Conservation (phyloP, 73 alveolate genomes). For the Urostyla sp. region DNA sequence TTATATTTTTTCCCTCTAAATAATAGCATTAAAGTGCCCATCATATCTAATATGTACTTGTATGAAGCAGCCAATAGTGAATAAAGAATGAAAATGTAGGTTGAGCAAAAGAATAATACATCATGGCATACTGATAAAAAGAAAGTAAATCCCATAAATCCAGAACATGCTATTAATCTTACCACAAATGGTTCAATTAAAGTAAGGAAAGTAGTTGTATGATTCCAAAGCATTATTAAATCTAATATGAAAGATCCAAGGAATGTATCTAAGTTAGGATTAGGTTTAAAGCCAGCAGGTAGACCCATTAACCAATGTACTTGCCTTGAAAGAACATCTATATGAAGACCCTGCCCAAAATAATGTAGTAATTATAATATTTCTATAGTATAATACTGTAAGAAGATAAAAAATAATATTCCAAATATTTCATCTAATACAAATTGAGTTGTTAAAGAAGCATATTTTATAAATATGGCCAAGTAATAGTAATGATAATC, state of each 20-base stretch:
- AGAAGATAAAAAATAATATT: constrained; percentile 46
- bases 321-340: constrained; percentile 79
- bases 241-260: constrained; percentile 73
- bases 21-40: constrained; percentile 47
- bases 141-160: constrained; percentile 74
- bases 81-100: constrained; percentile 67
- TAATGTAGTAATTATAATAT: constrained; percentile 69
- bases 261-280: constrained; percentile 74
- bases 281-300: constrained; percentile 90
- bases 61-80: constrained; percentile 41
- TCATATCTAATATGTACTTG: constrained; percentile 42
- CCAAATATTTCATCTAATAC: constrained; percentile 75
- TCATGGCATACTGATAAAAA: constrained; percentile 73
- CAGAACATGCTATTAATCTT: constrained; percentile 63
- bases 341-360: constrained; percentile 75
- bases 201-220: constrained; percentile 70
- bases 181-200: constrained; percentile 65
- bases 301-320: constrained; percentile 84
- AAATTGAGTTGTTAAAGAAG: constrained; percentile 25
- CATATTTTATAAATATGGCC: constrained; percentile 25
- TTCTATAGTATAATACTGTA: constrained; percentile 53
- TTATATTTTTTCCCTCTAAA: constrained; percentile 72
- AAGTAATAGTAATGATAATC: constrained; percentile 45
- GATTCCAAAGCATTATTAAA: constrained; percentile 72
- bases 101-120: constrained; percentile 66